Base-by-base conservation (phyloP, 208 protist species). In the Balamuthia mandrillaris region DNA sequence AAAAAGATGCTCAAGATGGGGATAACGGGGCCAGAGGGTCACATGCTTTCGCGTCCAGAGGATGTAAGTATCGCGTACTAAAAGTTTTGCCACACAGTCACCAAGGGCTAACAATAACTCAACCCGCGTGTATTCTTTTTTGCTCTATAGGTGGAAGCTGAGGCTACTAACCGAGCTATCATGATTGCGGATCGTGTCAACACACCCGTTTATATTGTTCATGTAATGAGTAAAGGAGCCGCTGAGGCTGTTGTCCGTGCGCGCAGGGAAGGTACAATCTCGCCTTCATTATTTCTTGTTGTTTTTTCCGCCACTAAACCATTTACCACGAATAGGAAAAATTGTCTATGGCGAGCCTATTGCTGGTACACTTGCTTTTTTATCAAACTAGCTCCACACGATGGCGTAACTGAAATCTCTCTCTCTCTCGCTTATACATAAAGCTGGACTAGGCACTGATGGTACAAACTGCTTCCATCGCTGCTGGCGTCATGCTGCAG, bases 291-390 rank as follows among this genome's bases (percentile, higher is more conserved):
- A n/a, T n/a, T n/a, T n/a, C n/a, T n/a, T n/a, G n/a, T n/a, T n/a
- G n/a, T n/a, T n/a, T n/a, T n/a, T n/a, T n/a, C n/a, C n/a, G n/a
- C n/a, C n/a, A n/a, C n/a, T n/a, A n/a, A n/a, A n/a, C n/a, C n/a
- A n/a, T n/a, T n/a, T n/a, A n/a, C n/a, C n/a, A n/a, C n/a, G n/a
- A n/a, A n/a, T n/a, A n/a, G n/a, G n/a, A n/a, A 86, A 88, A 31
- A 49, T 88, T 45, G 87, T 92, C 29, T 94, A 90, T 81, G 92
- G 92, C 77, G 92, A 94, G 77, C 91, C 92, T n/a, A 95, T 94
- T 81, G 92, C 92, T 7, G 92, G 90, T 12, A 90, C 90, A 24
- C 65, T 94, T 16, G 90, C 78, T 86, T 72, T 18, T 29, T 9
- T 16, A 54, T 27, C 33, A 42, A 54, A 12, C 33, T 18, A 78